Conservation (phyloP, 2,329 filamentous ascomycete genomes). For the Neopestalotiopsis sp. region DNA sequence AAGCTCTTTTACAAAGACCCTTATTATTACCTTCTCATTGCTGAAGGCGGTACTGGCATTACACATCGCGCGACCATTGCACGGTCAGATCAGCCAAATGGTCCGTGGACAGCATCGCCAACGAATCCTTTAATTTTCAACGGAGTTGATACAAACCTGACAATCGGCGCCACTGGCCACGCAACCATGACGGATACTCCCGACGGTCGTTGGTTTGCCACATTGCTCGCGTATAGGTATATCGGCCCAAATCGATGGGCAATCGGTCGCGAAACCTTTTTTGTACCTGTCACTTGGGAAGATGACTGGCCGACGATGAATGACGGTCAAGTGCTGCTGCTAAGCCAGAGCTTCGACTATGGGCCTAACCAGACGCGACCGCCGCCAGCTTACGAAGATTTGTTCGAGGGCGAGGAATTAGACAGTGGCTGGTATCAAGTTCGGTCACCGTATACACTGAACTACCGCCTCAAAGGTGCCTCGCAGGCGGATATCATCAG, state of each 20-base stretch:
- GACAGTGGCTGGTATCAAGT: neutral
- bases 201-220: neutral
- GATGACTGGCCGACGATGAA: slow-evolving; percentile 6
- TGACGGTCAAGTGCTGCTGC: neutral
- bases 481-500: no score
- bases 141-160: slow-evolving; percentile 23
- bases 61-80: neutral
- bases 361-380: neutral
- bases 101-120: neutral
- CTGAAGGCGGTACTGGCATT: neutral
- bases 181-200: neutral
- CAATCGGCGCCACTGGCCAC: neutral
- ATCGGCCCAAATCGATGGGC: neutral
- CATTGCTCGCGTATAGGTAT: neutral
- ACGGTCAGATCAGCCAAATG: neutral
- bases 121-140: slow-evolving; percentile 25
- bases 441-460: slow-evolving; percentile 4
- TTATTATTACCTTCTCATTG: neutral
- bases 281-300: neutral
- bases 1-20: neutral
- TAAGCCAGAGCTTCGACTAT: neutral
- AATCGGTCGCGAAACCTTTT: neutral
- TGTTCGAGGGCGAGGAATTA: neutral
- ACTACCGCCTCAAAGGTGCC: neutral
- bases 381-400: neutral